Evolutionary conservation across 768 basidiomycete species (phyloP).

Genomic region (Trametes sanguinea): DNA sequence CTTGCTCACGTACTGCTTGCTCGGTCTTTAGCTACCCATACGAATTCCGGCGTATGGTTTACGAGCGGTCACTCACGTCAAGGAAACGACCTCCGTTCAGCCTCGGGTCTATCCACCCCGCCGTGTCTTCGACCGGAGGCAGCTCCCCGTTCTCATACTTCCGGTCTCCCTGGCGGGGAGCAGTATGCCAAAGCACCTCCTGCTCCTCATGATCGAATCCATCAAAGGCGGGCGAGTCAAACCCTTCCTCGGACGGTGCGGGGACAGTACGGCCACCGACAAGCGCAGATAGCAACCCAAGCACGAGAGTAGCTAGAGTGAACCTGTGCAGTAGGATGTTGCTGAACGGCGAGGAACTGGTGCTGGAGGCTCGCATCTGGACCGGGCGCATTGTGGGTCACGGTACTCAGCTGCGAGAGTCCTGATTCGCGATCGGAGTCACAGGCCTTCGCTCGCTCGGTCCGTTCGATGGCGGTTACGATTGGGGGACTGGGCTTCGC

Average conservation of each 20-base stretch:
- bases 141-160: conserved; percentile 32
- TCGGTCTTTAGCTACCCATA: background rate
- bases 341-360: background rate
- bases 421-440: conserved; percentile 13
- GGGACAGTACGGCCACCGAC: background rate
- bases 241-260: background rate
- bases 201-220: background rate
- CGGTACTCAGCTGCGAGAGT: background rate
- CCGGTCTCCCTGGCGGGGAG: conserved; percentile 6
- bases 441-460: conserved; percentile 2
- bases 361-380: background rate
- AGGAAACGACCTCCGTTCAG: conserved; percentile 70
- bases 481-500: too few relatives aligned
- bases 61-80: conserved; percentile 54
- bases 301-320: background rate
- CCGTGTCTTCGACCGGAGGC: conserved; percentile 30
- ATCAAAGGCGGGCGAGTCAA: background rate
- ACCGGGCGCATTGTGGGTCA: conserved; percentile 1
- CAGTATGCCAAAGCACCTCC: background rate
- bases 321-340: background rate
- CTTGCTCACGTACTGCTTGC: conserved; percentile 61
- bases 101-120: conserved; percentile 69
- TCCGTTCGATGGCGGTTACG: background rate
- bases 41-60: too few relatives aligned
- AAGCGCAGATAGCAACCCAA: background rate